Percentiles rank a stretch among this genome's conserved stretches.
Evolutionary conservation across 2,329 filamentous ascomycete species (phyloP).

Genomic region (Diaporthe caulivora): DNA sequence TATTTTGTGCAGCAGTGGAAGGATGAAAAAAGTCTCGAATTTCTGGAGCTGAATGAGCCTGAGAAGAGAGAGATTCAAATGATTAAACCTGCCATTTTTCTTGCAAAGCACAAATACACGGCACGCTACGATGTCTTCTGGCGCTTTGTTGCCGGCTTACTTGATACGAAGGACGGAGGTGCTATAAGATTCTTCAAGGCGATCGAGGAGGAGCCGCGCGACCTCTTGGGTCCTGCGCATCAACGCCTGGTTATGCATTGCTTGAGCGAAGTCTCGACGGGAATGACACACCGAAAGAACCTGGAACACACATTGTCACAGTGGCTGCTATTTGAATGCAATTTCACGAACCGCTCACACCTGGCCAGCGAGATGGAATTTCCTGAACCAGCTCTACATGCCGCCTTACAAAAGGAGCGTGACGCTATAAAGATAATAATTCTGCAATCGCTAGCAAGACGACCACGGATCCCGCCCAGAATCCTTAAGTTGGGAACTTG

Average conservation of each 20-base stretch:
- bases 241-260: not conserved
- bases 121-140: not conserved
- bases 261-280: not conserved
- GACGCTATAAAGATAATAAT: no score
- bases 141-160: not conserved
- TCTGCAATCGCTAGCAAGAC: no score
- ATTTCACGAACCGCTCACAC: no score
- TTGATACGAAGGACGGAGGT: not conserved
- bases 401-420: no score
- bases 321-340: not conserved
- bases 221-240: not conserved
- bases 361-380: no score
- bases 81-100: not conserved
- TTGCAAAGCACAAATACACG: not conserved
- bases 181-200: not conserved
- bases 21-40: not conserved
- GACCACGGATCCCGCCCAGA: no score
- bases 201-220: not conserved
- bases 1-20: not conserved
- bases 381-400: no score
- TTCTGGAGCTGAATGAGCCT: not conserved
- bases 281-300: not conserved
- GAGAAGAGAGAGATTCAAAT: not conserved
- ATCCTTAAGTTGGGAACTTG: no score
- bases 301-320: not conserved